phyloP scores from a whole-genome alignment of 148 eudicot species.

The Rhododendron henanense region DNA sequence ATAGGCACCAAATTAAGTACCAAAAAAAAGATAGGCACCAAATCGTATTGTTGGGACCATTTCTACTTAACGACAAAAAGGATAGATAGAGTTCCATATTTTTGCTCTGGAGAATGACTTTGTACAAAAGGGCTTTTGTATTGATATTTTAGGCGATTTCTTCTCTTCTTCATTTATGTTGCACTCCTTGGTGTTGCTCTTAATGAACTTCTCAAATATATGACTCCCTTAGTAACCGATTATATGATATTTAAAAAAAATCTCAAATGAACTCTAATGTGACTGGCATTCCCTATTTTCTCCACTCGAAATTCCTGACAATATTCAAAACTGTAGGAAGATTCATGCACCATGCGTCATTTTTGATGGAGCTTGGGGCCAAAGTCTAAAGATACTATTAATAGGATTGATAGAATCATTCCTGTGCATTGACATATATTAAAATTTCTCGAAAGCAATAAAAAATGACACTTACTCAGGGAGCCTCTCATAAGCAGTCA shows the following conservation, averaged over 20 bases:
- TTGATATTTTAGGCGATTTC: neutral
- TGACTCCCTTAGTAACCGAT: neutral
- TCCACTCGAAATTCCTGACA: neutral
- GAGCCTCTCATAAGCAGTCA: constrained; percentile 93
- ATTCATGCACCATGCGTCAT: constrained; percentile 1
- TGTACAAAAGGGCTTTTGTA: neutral
- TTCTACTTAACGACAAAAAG: neutral
- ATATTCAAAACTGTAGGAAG: neutral
- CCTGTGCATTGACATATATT: neutral
- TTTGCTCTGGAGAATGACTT: neutral
- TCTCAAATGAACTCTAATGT: neutral
- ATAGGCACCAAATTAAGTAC: neutral
- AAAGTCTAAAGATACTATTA: neutral
- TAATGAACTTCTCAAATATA: neutral
- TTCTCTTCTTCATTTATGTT: neutral
- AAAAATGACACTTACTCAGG: constrained; percentile 68
- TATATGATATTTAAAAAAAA: neutral
- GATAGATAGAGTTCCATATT: neutral
- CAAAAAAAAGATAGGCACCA: neutral
- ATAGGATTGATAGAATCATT: neutral
- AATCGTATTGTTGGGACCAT: neutral
- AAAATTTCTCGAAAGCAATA: neutral
- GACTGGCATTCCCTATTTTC: neutral
- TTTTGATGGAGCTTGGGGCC: neutral
- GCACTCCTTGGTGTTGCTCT: neutral